phyloP scores from a whole-genome alignment of 768 basidiomycete genomes.

The Russula vinacea region DNA sequence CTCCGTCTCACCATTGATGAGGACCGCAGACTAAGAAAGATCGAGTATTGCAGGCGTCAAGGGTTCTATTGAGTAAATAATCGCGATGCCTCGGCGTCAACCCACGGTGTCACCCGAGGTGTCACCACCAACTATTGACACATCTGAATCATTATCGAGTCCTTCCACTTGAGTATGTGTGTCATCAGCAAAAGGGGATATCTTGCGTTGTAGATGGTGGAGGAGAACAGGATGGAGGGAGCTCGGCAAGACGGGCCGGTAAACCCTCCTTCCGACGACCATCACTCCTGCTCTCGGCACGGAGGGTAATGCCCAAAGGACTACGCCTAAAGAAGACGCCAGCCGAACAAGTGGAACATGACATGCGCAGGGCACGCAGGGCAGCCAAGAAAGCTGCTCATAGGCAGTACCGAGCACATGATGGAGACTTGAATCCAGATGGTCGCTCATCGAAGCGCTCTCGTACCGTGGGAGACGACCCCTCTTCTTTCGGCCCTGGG shows the following conservation, averaged over 20 bases:
- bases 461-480: constrained; percentile 19
- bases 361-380: constrained; percentile 43
- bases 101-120: too few relatives aligned
- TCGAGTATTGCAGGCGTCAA: constrained; percentile 42
- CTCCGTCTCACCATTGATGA: constrained; percentile 55
- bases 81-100: neutral
- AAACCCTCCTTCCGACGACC: neutral
- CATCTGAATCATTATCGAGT: neutral
- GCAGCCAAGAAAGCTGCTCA: constrained; percentile 49
- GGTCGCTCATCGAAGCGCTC: constrained; percentile 17
- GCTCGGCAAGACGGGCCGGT: constrained; percentile 13
- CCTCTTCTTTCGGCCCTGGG: constrained; percentile 34
- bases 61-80: neutral
- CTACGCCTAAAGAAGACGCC: constrained; percentile 42
- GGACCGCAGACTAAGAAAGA: constrained; percentile 46
- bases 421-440: neutral
- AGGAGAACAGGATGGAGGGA: neutral
- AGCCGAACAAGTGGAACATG: constrained; percentile 39
- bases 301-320: constrained; percentile 28
- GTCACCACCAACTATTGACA: neutral
- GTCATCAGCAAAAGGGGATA: neutral
- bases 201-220: neutral
- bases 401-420: neutral
- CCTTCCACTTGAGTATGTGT: neutral
- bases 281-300: neutral